Evolutionary conservation across 176 grass and related monocot genomes (phyloP), one percentile per base, ranked within the genome.

Genomic region (Dactylis glomerata): DNA sequence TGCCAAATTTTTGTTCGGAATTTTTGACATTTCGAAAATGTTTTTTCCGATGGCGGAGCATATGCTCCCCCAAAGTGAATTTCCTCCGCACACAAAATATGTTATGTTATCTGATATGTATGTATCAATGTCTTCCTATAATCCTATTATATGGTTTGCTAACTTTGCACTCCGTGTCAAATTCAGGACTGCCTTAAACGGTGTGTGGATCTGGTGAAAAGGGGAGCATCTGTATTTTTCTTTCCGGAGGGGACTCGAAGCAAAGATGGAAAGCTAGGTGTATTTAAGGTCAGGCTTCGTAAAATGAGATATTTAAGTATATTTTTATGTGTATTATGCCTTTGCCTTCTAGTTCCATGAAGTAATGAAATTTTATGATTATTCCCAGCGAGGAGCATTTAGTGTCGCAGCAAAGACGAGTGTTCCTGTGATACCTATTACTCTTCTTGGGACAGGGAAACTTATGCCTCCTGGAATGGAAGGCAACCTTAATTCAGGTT

Each of bases 221-320:
- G 88, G 80, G 96, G 93, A 28, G 89, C 89, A 40, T 95, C 96
- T 59, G 96, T 98, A 80, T 95, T 93, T 88, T 95, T 98, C 91
- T 98, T 98, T 93, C 96, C 96, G 6, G 96, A 98, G 76, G 96
- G 93, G 14, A 98, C 93, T 81, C 77, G 93, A 73, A 95, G 92
- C 68, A 98, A 87, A 86, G 96, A 98, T 92, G 96, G 96, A 76
- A 95, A 90, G 41, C 33, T 98, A 79, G 93, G 96, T 74, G 76
- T 37, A 81, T 98, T 98, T 88, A 98, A 98, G 96, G 96, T 98
- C 83, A 88, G 78, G 70, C 49, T 68, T 36, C 49, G 10, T 19
- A 14, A 66, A 69, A 77, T 42, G 20, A 59, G 2, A 24, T 75
- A n/a, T n/a, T n/a, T n/a, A n/a, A n/a, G n/a, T n/a, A 42, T 38